A percentile compares a stretch with the other conserved stretches of the same genome.
Evolutionary conservation across 73 alveolate species (phyloP).

Genomic region (Tetrahymena thermophila): DNA sequence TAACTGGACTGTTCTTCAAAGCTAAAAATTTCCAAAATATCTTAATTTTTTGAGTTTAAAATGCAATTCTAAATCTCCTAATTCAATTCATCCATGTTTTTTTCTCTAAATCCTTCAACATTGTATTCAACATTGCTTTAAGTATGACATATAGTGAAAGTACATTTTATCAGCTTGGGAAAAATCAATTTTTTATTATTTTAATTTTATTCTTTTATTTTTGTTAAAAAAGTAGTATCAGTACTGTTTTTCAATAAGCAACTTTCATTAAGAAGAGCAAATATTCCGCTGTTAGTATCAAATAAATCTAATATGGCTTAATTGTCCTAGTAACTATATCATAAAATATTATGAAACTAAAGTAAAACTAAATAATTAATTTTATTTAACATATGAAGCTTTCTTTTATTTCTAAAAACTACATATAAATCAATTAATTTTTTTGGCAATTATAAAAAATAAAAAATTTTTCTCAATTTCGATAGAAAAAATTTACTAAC

Average conservation of each 20-base stretch:
- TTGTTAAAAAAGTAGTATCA: constrained; percentile 21
- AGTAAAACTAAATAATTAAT: not conserved
- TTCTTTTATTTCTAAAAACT: no score
- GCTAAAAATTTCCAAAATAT: constrained; percentile 5
- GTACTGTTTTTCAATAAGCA: constrained; percentile 14
- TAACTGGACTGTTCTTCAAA: not conserved
- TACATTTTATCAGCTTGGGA: constrained; percentile 12
- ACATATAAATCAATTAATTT: no score
- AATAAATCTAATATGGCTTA: constrained; percentile 45
- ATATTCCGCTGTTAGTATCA: constrained; percentile 56
- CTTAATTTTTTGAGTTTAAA: constrained; percentile 1
- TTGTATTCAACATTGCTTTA: constrained; percentile 83
- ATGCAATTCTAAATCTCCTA: constrained; percentile 1
- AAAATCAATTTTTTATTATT: not conserved
- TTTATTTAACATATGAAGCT: no score
- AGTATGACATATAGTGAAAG: constrained; percentile 63
- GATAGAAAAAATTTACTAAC: not conserved
- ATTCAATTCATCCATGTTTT: constrained; percentile 81
- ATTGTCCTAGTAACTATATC: constrained; percentile 18
- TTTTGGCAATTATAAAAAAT: no score
- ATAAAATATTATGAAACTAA: not conserved
- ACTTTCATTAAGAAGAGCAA: constrained; percentile 60
- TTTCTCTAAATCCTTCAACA: constrained; percentile 73
- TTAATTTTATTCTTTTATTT: constrained; percentile 39
- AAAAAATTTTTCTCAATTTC: not conserved